phyloP scores from a whole-genome alignment of 257 asterid species.

The Solanum virginianum region DNA sequence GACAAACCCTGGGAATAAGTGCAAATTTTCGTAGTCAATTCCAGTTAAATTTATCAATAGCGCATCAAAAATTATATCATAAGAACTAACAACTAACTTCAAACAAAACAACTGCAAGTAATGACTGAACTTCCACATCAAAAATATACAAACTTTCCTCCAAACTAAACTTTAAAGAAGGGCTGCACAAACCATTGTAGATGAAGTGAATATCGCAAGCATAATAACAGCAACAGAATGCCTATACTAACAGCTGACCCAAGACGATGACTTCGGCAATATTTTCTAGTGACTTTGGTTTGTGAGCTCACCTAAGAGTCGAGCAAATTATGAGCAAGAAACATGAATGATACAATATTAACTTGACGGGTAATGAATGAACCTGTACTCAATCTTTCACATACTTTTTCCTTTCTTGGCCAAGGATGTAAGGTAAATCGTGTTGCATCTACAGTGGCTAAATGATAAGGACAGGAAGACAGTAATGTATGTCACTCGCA shows the following conservation, averaged over 20 bases:
- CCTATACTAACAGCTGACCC: not conserved
- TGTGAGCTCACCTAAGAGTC: not conserved
- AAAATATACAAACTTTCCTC: not conserved
- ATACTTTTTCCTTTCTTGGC: not conserved
- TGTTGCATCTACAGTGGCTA: not conserved
- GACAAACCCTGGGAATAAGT: slow-evolving; percentile 65
- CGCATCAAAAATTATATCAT: not conserved
- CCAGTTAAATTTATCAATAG: not conserved
- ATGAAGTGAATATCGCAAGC: not conserved
- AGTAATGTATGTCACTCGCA: not conserved
- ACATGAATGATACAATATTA: not conserved
- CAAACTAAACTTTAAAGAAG: not conserved
- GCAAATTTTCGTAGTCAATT: not conserved
- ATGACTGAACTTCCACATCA: not conserved
- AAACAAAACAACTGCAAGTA: not conserved
- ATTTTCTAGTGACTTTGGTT: not conserved
- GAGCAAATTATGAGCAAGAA: not conserved
- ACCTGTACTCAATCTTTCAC: not conserved
- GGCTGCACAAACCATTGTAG: not conserved
- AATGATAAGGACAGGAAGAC: not conserved
- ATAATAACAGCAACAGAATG: not conserved
- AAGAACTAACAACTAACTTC: not conserved
- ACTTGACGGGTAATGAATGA: not conserved
- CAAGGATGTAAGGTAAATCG: not conserved
- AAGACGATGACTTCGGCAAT: not conserved